Conservation (phyloP, 2,329 filamentous ascomycete species). For the Helotiales sp. region DNA sequence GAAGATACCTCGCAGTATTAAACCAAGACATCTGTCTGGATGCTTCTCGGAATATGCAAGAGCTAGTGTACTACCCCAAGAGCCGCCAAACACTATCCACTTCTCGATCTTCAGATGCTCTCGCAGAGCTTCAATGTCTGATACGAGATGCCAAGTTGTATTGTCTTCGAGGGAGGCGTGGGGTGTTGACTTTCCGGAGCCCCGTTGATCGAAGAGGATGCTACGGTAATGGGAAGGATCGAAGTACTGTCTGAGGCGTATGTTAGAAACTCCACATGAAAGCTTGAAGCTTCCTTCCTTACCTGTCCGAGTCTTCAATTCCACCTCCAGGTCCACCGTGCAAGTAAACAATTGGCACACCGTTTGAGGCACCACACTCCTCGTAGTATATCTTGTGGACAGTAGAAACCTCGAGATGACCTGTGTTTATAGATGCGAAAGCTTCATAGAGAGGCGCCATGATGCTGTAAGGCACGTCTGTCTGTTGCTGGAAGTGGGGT, state of each 20-base stretch:
- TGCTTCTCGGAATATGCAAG: constrained; percentile 46
- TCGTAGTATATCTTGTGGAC: constrained; percentile 35
- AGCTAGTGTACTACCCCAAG: constrained; percentile 47
- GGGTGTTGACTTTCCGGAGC: constrained; percentile 44
- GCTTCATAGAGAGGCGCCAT: constrained; percentile 32
- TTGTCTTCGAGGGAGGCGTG: constrained; percentile 43
- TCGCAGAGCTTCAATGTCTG: constrained; percentile 46
- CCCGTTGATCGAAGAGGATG: constrained; percentile 48
- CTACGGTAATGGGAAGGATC: constrained; percentile 44
- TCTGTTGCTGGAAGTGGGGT: constrained; percentile 8
- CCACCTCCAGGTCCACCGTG: constrained; percentile 46
- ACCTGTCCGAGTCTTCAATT: constrained; percentile 37
- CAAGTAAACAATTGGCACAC: constrained; percentile 40
- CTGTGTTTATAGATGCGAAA: constrained; percentile 26
- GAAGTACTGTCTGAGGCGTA: constrained; percentile 47
- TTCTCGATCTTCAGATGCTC: constrained; percentile 42
- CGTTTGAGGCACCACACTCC: constrained; percentile 25
- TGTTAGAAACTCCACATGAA: too few species aligned
- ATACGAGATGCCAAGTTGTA: constrained; percentile 44
- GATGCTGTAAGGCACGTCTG: background rate
- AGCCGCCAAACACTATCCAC: constrained; percentile 50
- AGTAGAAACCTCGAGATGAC: constrained; percentile 31
- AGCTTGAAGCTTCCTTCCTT: background rate
- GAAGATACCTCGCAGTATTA: constrained; percentile 46
- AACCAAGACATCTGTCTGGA: constrained; percentile 38